These are phyloP conservation scores for Forsythia suspensa DNA, from an alignment of 257 asterid species.

Conservation along the genomic window DNA sequence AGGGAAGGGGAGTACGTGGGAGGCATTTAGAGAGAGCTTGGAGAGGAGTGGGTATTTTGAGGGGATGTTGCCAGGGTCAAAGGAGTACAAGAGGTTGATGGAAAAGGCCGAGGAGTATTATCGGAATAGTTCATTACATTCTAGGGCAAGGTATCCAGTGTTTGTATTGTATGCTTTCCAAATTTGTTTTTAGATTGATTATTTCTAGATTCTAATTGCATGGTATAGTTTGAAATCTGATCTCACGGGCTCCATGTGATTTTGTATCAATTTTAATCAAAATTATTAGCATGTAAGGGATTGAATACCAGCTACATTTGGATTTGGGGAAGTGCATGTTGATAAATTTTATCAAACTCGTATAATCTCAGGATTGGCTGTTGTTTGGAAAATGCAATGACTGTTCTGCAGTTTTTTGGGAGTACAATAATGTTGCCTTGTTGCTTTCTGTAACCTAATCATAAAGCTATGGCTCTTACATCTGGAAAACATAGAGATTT, in stretches of 20 bases:
- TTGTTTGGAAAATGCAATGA: not conserved
- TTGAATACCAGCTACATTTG: not conserved
- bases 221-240: not conserved
- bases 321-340: not conserved
- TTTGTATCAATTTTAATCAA: not conserved
- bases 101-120: conserved; percentile 77
- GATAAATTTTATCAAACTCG: not conserved
- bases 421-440: not conserved
- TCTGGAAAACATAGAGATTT: not conserved
- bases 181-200: not conserved
- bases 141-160: conserved; percentile 53
- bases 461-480: not conserved
- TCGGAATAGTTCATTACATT: conserved; percentile 55
- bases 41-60: conserved; percentile 75
- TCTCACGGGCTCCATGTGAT: not conserved
- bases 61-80: conserved; percentile 79
- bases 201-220: not conserved
- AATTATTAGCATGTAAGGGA: not conserved
- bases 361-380: not conserved
- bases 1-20: conserved; percentile 96
- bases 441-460: not conserved
- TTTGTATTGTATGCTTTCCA: not conserved
- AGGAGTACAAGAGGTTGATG: conserved; percentile 68
- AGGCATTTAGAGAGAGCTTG: conserved; percentile 63
- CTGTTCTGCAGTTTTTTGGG: not conserved